Evolutionary conservation across 2,329 filamentous ascomycete genomes (phyloP).

Genomic region (Ophiognomonia clavigignenti-juglandacearum): DNA sequence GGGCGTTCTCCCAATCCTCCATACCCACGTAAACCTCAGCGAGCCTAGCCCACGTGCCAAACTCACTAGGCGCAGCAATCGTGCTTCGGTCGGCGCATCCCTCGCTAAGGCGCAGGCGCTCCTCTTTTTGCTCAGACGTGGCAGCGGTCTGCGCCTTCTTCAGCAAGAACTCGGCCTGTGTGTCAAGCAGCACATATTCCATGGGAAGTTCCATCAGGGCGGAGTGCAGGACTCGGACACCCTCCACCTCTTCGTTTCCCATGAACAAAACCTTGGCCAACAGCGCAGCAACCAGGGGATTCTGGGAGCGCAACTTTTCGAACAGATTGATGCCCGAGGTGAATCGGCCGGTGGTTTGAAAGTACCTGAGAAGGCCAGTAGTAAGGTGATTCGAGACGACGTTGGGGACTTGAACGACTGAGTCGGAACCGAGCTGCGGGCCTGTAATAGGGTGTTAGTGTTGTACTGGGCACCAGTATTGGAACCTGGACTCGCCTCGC

Average conservation of each 20-base stretch:
- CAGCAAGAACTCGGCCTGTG: constrained; percentile 87
- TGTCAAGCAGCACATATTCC: constrained; percentile 95
- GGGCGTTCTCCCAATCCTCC: constrained; percentile 94
- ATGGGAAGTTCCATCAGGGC: constrained; percentile 88
- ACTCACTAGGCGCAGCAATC: constrained; percentile 92
- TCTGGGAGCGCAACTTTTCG: constrained; percentile 86
- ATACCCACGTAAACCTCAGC: constrained; percentile 90
- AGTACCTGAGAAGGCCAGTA: constrained; percentile 88
- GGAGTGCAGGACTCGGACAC: constrained; percentile 80
- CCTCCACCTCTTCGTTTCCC: constrained; percentile 96
- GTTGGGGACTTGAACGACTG: constrained; percentile 95
- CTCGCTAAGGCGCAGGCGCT: constrained; percentile 77
- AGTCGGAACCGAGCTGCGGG: constrained; percentile 93
- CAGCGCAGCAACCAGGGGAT: constrained; percentile 89
- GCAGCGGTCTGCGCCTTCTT: constrained; percentile 65
- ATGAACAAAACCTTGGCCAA: constrained; percentile 88
- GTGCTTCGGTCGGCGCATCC: constrained; percentile 94
- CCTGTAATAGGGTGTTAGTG: constrained; percentile 43
- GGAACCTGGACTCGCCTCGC: constrained; percentile 52
- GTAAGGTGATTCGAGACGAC: constrained; percentile 95
- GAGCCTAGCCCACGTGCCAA: constrained; percentile 90
- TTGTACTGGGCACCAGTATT: too few relatives aligned
- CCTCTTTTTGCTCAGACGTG: constrained; percentile 51
- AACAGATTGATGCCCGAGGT: constrained; percentile 96
- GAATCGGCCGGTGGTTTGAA: constrained; percentile 90